Evolutionary conservation across 768 basidiomycete species (phyloP).

Genomic region (Lepiota venenata): DNA sequence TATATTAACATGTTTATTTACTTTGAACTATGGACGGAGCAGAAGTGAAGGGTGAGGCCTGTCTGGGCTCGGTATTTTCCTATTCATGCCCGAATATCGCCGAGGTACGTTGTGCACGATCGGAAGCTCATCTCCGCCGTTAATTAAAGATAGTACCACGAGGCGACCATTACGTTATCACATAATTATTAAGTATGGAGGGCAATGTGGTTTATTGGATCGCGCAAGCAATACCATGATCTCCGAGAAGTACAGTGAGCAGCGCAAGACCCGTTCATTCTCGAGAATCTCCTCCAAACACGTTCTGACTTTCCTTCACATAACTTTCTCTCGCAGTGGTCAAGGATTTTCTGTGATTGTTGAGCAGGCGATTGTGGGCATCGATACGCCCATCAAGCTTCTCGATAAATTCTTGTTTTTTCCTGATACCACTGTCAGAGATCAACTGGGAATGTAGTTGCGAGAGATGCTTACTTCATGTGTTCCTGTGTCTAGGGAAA

Average conservation of each 20-base stretch:
- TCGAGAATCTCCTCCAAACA: neutral
- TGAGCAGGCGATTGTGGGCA: neutral
- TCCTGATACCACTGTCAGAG: neutral
- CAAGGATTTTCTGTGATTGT: conserved; percentile 2
- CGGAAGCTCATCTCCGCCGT: too few relatives aligned
- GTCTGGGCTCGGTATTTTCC: too few relatives aligned
- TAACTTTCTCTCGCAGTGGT: neutral
- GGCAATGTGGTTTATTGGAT: neutral
- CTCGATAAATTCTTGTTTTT: neutral
- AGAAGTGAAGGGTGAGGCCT: too few relatives aligned
- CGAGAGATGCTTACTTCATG: neutral
- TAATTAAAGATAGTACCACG: too few relatives aligned
- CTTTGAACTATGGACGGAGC: too few relatives aligned
- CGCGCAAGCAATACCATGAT: neutral
- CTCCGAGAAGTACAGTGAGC: too few relatives aligned
- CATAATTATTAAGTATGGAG: too few relatives aligned
- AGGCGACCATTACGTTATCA: too few relatives aligned
- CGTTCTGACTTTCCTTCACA: conserved; percentile 1
- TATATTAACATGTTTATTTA: too few relatives aligned
- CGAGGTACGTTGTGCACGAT: too few relatives aligned
- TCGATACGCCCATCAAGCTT: conserved; percentile 1
- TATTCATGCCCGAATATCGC: too few relatives aligned
- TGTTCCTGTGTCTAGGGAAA: neutral
- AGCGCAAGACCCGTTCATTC: neutral
- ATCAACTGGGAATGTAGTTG: neutral